A percentile compares a stretch with the other conserved stretches of the same genome.
phyloP scores from a whole-genome alignment of 257 asterid genomes.

The Lavandula angustifolia region DNA sequence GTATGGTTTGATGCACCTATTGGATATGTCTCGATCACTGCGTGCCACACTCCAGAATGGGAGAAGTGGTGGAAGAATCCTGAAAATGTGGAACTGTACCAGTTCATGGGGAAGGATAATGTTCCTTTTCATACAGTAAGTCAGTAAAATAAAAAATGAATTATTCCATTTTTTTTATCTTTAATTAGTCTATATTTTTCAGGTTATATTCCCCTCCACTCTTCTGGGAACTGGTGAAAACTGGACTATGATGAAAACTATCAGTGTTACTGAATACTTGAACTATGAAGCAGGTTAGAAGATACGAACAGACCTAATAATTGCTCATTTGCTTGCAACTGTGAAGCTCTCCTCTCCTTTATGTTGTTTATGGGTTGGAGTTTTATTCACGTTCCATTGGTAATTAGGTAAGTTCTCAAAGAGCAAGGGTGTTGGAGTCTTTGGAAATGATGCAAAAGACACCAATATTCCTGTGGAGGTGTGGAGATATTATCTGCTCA shows the following conservation, averaged over 20 bases:
- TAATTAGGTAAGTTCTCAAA: conserved; percentile 85
- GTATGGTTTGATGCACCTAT: conserved; percentile 99
- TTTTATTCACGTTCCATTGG: conserved; percentile 6
- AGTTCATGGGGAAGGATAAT: conserved; percentile 99
- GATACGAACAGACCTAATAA: conserved; percentile 33
- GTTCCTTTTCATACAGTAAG: conserved; percentile 97
- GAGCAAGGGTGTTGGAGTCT: conserved; percentile 91
- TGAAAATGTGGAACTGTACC: conserved; percentile 89
- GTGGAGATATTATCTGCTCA: conserved; percentile 94
- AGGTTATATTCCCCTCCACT: conserved; percentile 96
- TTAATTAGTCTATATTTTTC: conserved; percentile 27
- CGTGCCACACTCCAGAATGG: conserved; percentile 95
- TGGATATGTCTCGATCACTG: conserved; percentile 89
- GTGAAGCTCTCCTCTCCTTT: conserved; percentile 10
- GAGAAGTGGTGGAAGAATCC: conserved; percentile 99
- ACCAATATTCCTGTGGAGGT: conserved; percentile 93
- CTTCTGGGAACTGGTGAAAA: conserved; percentile 94
- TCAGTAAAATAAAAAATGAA: conserved; percentile 17
- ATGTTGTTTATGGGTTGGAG: conserved; percentile 13
- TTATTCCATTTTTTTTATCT: background rate
- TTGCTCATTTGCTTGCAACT: conserved; percentile 19
- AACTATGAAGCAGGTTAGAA: conserved; percentile 90
- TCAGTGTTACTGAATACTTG: conserved; percentile 94
- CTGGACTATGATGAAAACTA: conserved; percentile 97
- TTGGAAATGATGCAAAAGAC: conserved; percentile 93